A percentile compares a stretch with the other conserved stretches of the same genome.
Conservation (phyloP, 768 basidiomycete genomes). For the Lepiota brunneoincarnata region DNA sequence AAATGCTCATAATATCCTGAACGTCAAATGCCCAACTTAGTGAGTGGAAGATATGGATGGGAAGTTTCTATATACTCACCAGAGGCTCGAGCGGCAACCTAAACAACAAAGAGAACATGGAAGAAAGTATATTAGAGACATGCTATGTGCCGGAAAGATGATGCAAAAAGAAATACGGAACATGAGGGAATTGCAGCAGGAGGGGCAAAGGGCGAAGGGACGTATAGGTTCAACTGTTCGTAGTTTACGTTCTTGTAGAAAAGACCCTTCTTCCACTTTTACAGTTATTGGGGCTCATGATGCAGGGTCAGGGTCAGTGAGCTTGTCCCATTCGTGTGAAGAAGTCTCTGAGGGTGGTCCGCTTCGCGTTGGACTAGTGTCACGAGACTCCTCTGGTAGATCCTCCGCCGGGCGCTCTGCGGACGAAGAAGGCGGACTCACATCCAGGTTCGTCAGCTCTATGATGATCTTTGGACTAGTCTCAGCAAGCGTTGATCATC, state of each 20-base stretch:
- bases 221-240: neutral
- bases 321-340: conserved; percentile 87
- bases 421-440: conserved; percentile 62
- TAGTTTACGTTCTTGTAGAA: conserved; percentile 10
- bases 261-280: conserved; percentile 26
- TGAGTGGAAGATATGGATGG: conserved; percentile 12
- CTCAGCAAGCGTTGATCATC: neutral
- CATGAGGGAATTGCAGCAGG: conserved; percentile 19
- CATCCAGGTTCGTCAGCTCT: conserved; percentile 85
- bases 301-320: conserved; percentile 69
- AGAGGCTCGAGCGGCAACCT: conserved; percentile 71
- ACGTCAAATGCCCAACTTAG: conserved; percentile 8
- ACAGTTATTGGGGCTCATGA: conserved; percentile 16
- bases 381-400: conserved; percentile 46
- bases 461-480: conserved; percentile 42
- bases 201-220: conserved; percentile 11
- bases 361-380: conserved; percentile 60
- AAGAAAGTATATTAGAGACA: conserved; percentile 29
- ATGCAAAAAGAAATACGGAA: conserved; percentile 25
- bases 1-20: conserved; percentile 77
- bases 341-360: conserved; percentile 79
- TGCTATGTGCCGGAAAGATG: conserved; percentile 63
- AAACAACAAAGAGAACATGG: conserved; percentile 17
- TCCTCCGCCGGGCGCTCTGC: conserved; percentile 20
- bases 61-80: conserved; percentile 50